phyloP scores from a whole-genome alignment of 2,329 filamentous ascomycete species.

The Alternaria ethzedia region DNA sequence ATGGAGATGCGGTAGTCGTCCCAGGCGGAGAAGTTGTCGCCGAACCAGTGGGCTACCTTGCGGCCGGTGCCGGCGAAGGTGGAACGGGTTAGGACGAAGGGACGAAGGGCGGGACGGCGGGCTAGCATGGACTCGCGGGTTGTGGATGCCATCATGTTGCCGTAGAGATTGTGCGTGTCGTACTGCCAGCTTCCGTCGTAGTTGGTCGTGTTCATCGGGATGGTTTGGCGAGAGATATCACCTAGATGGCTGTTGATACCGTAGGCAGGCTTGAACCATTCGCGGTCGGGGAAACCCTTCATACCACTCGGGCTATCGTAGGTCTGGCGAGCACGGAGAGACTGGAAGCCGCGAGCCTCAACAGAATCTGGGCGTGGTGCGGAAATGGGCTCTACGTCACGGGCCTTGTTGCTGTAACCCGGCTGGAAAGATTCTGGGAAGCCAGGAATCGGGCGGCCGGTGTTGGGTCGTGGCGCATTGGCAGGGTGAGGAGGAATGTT shows the following conservation, averaged over 20 bases:
- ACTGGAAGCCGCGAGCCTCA: not conserved
- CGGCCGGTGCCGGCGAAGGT: constrained; percentile 76
- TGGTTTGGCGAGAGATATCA: constrained; percentile 54
- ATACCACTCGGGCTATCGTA: constrained; percentile 47
- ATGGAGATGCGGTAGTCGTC: constrained; percentile 53
- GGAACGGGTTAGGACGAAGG: constrained; percentile 75
- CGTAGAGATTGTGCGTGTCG: constrained; percentile 80
- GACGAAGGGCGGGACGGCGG: constrained; percentile 68
- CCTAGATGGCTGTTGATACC: constrained; percentile 67
- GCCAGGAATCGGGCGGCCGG: constrained; percentile 70
- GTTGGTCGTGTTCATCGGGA: constrained; percentile 72
- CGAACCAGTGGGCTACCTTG: constrained; percentile 67
- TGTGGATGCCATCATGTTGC: constrained; percentile 73
- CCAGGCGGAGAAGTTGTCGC: constrained; percentile 59
- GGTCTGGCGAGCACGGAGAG: constrained; percentile 19
- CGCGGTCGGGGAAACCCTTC: constrained; percentile 66
- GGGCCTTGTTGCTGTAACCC: constrained; percentile 10
- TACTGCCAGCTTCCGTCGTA: constrained; percentile 71
- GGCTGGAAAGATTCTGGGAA: constrained; percentile 74
- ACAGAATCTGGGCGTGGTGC: not conserved
- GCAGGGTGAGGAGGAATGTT: constrained; percentile 64
- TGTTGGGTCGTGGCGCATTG: constrained; percentile 61
- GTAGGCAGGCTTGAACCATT: constrained; percentile 70
- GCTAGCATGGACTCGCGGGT: constrained; percentile 70
- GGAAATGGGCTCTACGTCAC: not conserved